These are phyloP conservation scores for Acer campestre DNA, from an alignment of 345 rosid species.

Conservation along the genomic window DNA sequence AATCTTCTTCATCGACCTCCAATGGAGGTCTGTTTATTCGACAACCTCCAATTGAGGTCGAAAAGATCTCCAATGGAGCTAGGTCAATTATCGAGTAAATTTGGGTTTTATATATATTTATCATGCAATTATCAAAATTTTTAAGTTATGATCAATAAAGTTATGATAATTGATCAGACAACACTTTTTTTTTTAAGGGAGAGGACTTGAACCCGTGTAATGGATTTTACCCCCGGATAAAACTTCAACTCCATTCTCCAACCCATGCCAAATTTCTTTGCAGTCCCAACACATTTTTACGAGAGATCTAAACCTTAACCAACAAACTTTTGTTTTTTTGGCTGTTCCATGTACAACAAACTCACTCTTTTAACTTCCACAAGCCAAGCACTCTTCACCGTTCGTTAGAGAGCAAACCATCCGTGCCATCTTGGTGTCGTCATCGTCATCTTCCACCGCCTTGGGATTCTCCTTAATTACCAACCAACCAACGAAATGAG, in stretches of 20 bases:
- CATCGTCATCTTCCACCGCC: constrained; percentile 27
- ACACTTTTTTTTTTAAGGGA: neutral
- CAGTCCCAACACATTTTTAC: neutral
- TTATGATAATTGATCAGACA: neutral
- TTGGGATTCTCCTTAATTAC: constrained; percentile 44
- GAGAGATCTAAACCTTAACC: neutral
- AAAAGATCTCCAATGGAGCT: no score
- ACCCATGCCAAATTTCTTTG: neutral
- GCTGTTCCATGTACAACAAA: neutral
- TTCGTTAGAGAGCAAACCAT: constrained; percentile 87
- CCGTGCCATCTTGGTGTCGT: constrained; percentile 70
- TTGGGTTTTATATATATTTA: no score
- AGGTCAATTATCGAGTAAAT: no score
- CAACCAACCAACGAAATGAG: constrained; percentile 13
- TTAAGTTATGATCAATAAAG: no score
- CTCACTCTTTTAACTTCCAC: constrained; percentile 56
- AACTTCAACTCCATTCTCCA: no score
- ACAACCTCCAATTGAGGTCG: no score
- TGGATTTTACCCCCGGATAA: no score
- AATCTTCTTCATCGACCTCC: no score
- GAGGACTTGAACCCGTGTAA: no score
- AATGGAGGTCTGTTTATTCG: no score
- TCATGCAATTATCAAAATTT: neutral
- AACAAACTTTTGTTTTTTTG: neutral
- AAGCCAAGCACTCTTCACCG: constrained; percentile 83